A percentile compares a stretch with the other conserved stretches of the same genome.
phyloP scores from a whole-genome alignment of 2,329 filamentous ascomycete species.

The Aspergillus sp. region DNA sequence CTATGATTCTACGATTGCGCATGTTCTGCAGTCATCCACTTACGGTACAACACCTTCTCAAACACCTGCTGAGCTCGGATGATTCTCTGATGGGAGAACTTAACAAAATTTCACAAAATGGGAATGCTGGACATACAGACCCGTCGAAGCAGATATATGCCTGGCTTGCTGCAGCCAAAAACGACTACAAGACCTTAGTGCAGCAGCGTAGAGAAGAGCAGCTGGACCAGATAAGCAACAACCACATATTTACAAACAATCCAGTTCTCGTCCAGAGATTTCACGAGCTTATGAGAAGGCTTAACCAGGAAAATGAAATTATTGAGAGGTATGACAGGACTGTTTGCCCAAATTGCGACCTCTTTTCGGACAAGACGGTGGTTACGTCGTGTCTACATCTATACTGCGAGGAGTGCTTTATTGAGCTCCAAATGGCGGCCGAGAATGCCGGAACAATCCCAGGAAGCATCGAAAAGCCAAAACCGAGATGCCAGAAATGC shows the following conservation, averaged over 20 bases:
- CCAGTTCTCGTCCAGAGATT: conserved; percentile 36
- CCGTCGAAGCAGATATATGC: conserved; percentile 20
- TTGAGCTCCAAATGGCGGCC: not conserved
- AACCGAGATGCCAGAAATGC: conserved; percentile 26
- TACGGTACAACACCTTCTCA: conserved; percentile 47
- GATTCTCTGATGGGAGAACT: conserved; percentile 47
- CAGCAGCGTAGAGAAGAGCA: not conserved
- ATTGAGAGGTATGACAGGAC: conserved; percentile 34
- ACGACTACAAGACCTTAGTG: not conserved
- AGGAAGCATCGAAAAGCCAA: conserved; percentile 7
- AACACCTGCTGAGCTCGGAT: conserved; percentile 43
- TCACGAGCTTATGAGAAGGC: conserved; percentile 38
- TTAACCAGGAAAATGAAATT: conserved; percentile 34
- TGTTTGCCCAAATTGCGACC: conserved; percentile 46
- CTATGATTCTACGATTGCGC: conserved; percentile 52
- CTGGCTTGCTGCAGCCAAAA: conserved; percentile 23
- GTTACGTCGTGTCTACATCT: conserved; percentile 57
- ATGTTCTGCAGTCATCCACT: conserved; percentile 54
- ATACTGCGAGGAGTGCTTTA: conserved; percentile 54
- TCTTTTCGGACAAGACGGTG: conserved; percentile 39
- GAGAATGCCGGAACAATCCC: not conserved
- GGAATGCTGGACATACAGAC: conserved; percentile 4
- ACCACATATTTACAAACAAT: conserved; percentile 2
- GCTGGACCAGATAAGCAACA: not conserved
- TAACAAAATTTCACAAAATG: conserved; percentile 27